Evolutionary conservation across 2,329 filamentous ascomycete species (phyloP), one percentile per base, ranked within the genome.

Genomic region (Colletotrichum sp.): DNA sequence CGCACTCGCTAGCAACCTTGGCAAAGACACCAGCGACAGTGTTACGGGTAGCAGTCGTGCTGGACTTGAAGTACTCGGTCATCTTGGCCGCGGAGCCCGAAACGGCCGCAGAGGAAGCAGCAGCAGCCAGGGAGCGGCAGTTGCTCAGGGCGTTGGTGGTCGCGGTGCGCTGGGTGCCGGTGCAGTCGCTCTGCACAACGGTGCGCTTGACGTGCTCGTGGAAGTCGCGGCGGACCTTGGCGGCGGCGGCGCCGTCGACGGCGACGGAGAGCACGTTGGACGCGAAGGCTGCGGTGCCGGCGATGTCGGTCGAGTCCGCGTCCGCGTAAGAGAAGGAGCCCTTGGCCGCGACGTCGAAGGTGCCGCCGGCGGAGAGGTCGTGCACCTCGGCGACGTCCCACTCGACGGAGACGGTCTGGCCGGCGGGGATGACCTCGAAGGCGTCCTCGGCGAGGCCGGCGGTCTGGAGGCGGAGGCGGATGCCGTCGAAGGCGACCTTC

Each of bases 41-140:
- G 67, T 81, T 85, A 55, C 89, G 88, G 12, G 86, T 86, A 5
- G 83, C 76, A n/a, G 82, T 77, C 15, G 78, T 83, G 32, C 88
- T 89, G 1, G 88, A 89, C 84, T 92, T 93, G 88, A 94, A 94
- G 86, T 92, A 94, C 80, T 92, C 90, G 43, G 82, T 83, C 79
- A 93, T 83, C 80, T 88, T 91, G 78, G 84, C 82, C 5, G 87
- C 86, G 0, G 85, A 78, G 32, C 89, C 90, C 1, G 86, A 89
- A 2, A 85, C 81, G 0, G 91, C 90, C 3, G 89, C 89, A 1
- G 83, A 81, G 1, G 90, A 87, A 12, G 92, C 92, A 5, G 85
- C 82, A 4, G 83, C 84, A 2, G 93, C 91, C 7, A 93, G 85
- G 18, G 82, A 84, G 7, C 86, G 84, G 80, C 92, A 91, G 82